Conservation (phyloP, 352 stramenopile species). For the Globisporangium alternatum region DNA sequence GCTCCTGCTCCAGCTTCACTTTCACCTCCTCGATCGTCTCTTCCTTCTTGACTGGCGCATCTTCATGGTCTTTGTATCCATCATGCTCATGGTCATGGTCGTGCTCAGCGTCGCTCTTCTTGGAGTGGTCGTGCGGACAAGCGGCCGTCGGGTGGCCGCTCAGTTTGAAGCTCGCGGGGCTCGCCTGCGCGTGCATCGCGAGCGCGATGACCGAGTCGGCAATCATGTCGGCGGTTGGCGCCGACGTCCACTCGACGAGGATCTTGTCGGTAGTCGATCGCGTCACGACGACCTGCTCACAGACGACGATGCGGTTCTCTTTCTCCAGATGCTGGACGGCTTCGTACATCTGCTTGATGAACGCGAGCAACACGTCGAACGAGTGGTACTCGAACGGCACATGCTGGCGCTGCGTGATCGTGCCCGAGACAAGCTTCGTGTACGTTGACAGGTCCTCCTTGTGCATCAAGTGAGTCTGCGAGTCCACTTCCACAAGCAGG, state of each 20-base stretch:
- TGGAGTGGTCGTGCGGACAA: constrained; percentile 79
- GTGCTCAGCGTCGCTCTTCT: constrained; percentile 26
- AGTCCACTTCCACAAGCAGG: constrained; percentile 85
- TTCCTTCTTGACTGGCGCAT: constrained; percentile 24
- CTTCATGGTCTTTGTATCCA: constrained; percentile 16
- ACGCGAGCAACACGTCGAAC: constrained; percentile 75
- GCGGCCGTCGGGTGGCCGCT: constrained; percentile 68
- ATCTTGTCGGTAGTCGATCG: constrained; percentile 40
- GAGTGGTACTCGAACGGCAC: constrained; percentile 78
- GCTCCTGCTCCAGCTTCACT: constrained; percentile 17
- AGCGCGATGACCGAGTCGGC: constrained; percentile 95
- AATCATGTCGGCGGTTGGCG: constrained; percentile 94
- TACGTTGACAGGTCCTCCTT: constrained; percentile 85
- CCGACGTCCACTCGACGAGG: constrained; percentile 87
- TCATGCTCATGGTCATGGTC: constrained; percentile 23
- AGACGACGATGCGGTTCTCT: constrained; percentile 64
- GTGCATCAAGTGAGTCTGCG: constrained; percentile 81
- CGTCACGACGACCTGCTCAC: constrained; percentile 69
- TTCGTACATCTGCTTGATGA: constrained; percentile 85
- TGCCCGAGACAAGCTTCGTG: constrained; percentile 78
- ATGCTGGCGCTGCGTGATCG: constrained; percentile 83
- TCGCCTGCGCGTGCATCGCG: constrained; percentile 92
- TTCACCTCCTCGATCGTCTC: constrained; percentile 18
- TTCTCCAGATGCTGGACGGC: constrained; percentile 56
- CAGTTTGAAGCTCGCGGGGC: constrained; percentile 79